Conservation (phyloP, 1,139 yeast genomes). For the Lizanozyma gosingica region DNA sequence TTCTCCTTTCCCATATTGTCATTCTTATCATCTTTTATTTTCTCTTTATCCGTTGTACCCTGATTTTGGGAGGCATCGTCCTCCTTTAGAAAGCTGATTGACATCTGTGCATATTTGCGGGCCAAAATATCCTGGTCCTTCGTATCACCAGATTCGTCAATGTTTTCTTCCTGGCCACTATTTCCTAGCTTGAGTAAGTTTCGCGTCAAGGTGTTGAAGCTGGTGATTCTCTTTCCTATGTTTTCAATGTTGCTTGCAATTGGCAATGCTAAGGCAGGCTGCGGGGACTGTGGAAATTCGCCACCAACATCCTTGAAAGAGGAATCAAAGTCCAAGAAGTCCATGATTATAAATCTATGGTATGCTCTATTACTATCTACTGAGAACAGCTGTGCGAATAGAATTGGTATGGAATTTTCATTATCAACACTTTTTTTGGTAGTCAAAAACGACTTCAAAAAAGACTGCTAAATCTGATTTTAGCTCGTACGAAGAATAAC, state of each 20-base stretch:
- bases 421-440: no score
- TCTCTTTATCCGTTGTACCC: constrained; percentile 25
- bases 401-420: no score
- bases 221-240: constrained; percentile 26
- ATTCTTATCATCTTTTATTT: constrained; percentile 17
- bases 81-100: constrained; percentile 6
- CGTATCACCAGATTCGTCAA: constrained; percentile 3
- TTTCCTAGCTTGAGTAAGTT: constrained; percentile 19
- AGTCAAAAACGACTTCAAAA: no score
- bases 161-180: constrained; percentile 2
- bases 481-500: no score
- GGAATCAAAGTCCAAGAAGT: constrained; percentile 35
- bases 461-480: no score
- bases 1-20: constrained; percentile 5
- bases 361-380: no score
- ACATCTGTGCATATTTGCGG: constrained; percentile 12
- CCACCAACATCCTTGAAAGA: constrained; percentile 17
- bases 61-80: constrained; percentile 8
- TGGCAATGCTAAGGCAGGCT: constrained; percentile 39
- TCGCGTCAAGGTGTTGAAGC: constrained; percentile 24
- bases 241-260: constrained; percentile 32
- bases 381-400: no score
- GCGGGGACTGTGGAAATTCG: constrained; percentile 28
- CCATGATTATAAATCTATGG: no score
- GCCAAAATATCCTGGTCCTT: constrained; percentile 7